Conservation (phyloP, 345 rosid species). For the Turnera subulata region DNA sequence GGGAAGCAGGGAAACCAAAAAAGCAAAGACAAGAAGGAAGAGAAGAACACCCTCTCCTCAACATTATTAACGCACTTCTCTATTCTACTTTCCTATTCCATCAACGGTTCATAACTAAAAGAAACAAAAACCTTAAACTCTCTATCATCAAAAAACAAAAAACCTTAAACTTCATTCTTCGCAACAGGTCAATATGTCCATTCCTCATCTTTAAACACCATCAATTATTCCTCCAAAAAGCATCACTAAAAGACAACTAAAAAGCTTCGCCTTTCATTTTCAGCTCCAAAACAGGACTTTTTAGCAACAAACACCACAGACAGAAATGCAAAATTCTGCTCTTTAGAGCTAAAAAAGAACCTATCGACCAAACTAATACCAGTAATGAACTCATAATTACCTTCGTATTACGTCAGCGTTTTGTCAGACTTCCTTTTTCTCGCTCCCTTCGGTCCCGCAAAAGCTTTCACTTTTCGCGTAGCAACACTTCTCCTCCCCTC, state of each 20-base stretch:
- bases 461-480: conserved; percentile 13
- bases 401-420: conserved; percentile 1
- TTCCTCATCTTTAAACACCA: too few relatives aligned
- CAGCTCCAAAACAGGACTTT: too few relatives aligned
- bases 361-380: too few relatives aligned
- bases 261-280: not conserved
- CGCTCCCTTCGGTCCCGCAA: conserved; percentile 15
- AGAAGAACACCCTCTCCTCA: too few relatives aligned
- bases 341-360: too few relatives aligned
- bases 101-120: too few relatives aligned
- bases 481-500: conserved; percentile 9
- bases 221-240: too few relatives aligned
- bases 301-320: conserved; percentile 4
- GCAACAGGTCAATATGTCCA: too few relatives aligned
- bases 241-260: not conserved
- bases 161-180: too few relatives aligned
- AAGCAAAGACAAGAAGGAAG: conserved; percentile 7
- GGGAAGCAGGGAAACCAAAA: not conserved
- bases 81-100: too few relatives aligned
- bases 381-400: conserved; percentile 5
- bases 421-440: conserved; percentile 10
- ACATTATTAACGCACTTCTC: too few relatives aligned
- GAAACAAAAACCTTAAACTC: too few relatives aligned
- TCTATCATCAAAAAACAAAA: not conserved
- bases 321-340: not conserved